Conservation (phyloP, 2,329 filamentous ascomycete species). For the Arachnomyces sp. region DNA sequence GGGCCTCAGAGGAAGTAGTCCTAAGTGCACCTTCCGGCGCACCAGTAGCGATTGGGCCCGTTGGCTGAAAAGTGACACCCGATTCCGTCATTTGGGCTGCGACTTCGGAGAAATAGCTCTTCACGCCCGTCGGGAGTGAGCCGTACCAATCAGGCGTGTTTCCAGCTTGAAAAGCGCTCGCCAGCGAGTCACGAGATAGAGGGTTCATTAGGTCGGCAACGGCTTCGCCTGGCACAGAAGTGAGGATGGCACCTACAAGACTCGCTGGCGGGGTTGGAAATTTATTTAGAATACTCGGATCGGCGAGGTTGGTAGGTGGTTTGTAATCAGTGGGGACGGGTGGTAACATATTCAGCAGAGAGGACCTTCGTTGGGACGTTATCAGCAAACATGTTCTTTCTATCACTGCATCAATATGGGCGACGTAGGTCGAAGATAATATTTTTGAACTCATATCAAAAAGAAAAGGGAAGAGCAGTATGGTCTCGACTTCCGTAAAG, state of each 20-base stretch:
- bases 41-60: constrained; percentile 1
- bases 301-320: no score
- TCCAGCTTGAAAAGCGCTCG: constrained; percentile 24
- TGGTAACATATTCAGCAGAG: no score
- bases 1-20: not conserved
- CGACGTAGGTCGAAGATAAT: no score
- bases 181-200: constrained; percentile 21
- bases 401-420: no score
- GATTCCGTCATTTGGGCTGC: not conserved
- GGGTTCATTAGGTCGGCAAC: constrained; percentile 24
- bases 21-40: not conserved
- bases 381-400: not conserved
- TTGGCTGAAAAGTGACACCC: not conserved
- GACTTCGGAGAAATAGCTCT: constrained; percentile 17
- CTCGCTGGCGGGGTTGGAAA: constrained; percentile 17
- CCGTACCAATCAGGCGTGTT: constrained; percentile 26
- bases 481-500: no score
- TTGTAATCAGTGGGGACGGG: no score
- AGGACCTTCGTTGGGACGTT: not conserved
- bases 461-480: no score
- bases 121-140: constrained; percentile 23
- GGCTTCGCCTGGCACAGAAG: constrained; percentile 23
- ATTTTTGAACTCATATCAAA: no score
- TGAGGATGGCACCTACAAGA: constrained; percentile 15
- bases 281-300: not conserved